Evolutionary conservation across 2,329 filamentous ascomycete genomes (phyloP), one percentile per base, ranked within the genome.

Genomic region (Endoconidiophora laricicola): DNA sequence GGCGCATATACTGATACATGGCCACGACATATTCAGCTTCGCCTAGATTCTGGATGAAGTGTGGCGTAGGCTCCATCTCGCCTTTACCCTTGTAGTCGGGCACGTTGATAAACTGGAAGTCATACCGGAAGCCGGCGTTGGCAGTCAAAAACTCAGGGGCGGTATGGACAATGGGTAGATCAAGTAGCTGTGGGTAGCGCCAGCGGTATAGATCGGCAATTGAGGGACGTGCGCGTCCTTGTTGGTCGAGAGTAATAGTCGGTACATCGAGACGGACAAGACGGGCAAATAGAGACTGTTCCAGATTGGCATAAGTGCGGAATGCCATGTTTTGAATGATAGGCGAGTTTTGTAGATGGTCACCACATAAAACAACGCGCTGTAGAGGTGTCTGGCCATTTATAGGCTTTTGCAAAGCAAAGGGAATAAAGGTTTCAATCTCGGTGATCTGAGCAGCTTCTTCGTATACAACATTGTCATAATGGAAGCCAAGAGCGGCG

Each of bases 401-500:
- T 56, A 78, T 76, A 18, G 83, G 78, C 55, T 84, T 86, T 61
- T 98, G 93, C 65, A 98, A 73, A n/a, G 88, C 84, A 48, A 94
- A 71, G 0, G 91, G 91, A 55, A 98, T 86, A 65, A 98, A 96
- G 56, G 86, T 94, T 62, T 98, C 91, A 43, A 95, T 84, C 63
- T 98, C 91, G 0, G 90, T 98, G 60, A 98, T 90, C 61, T 98
- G 91, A 10, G 91, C 91, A 4, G 91, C 90, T 71, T 98, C 91
- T 68, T 98, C 91, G 84, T 98, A 95, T 48, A 98, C 74, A 10
- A 98, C 83, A 56, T 94, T 98, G 68, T 96, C 88, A 59, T 98
- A 98, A 57, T 86, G 86, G 66, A 98, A 98, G 14, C 88, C 88
- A n/a, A 96, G 73, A 14, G 77, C 74, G 1, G 86, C 83, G 58